phyloP scores from a whole-genome alignment of 257 asterid genomes.

The Eucommia ulmoides region DNA sequence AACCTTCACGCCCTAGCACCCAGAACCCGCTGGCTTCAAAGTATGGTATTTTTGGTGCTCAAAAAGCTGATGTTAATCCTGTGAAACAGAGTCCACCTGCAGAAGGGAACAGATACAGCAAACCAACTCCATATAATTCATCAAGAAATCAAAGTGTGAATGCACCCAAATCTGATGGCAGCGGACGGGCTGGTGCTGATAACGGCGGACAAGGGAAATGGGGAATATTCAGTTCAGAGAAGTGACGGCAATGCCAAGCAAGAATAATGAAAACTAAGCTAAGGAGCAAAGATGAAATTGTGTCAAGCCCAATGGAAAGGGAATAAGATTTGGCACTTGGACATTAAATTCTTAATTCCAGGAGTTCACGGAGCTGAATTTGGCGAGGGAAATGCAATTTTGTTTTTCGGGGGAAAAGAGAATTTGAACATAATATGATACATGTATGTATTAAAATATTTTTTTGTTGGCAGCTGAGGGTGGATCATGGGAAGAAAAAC shows the following conservation, averaged over 20 bases:
- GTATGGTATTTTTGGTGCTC: conserved; percentile 36
- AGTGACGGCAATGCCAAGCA: conserved; percentile 11
- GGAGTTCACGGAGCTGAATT: background rate
- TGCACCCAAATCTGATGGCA: conserved; percentile 14
- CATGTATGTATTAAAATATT: background rate
- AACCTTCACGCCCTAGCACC: conserved; percentile 13
- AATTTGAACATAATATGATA: too few relatives aligned
- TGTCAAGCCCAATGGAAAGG: background rate
- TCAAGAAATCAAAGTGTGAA: conserved; percentile 12
- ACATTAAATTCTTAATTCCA: background rate
- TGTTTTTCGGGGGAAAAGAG: too few relatives aligned
- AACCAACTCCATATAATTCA: conserved; percentile 9
- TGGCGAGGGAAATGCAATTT: too few relatives aligned
- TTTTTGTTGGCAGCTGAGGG: background rate
- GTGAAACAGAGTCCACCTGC: conserved; percentile 16
- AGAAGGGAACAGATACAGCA: conserved; percentile 46
- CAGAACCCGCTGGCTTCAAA: conserved; percentile 27
- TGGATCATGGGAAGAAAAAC: too few relatives aligned
- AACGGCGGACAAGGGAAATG: conserved; percentile 22
- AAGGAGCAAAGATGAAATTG: conserved; percentile 16
- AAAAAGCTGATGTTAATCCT: conserved; percentile 11
- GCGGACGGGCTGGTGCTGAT: conserved; percentile 20
- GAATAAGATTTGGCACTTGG: background rate
- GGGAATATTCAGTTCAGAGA: conserved; percentile 16
- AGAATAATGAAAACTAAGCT: conserved; percentile 16